Conservation (phyloP, 148 eudicot species). For the Persicaria tinctoria region DNA sequence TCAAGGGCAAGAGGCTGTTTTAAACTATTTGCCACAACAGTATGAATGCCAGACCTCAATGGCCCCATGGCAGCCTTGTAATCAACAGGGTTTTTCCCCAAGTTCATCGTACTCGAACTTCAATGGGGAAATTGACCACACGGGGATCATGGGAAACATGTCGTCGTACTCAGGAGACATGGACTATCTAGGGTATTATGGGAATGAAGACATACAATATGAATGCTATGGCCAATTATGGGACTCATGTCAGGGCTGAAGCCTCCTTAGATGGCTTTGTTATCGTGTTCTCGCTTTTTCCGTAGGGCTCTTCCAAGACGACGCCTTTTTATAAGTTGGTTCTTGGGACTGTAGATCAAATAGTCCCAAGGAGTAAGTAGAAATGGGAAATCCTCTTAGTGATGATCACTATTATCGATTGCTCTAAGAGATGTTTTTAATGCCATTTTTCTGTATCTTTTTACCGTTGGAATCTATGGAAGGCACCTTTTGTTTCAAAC, state of each 20-base stretch:
- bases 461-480: background rate
- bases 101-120: constrained; percentile 8
- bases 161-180: constrained; percentile 7
- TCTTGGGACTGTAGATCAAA: constrained; percentile 22
- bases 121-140: background rate
- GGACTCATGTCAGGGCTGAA: background rate
- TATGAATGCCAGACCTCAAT: constrained; percentile 31
- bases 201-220: constrained; percentile 8
- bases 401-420: constrained; percentile 8
- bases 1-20: constrained; percentile 28
- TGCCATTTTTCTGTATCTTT: background rate
- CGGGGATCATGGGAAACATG: constrained; percentile 4
- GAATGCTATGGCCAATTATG: constrained; percentile 2
- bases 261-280: background rate
- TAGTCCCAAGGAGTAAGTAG: background rate
- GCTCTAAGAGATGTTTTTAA: background rate
- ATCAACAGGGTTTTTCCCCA: constrained; percentile 44
- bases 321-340: constrained; percentile 47
- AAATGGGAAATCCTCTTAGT: background rate
- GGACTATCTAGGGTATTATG: constrained; percentile 12
- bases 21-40: constrained; percentile 35
- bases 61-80: constrained; percentile 36
- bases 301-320: constrained; percentile 29
- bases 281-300: constrained; percentile 11
- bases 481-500: background rate